Conservation (phyloP, 129 eudicot species). For the Escallonia rubra region DNA sequence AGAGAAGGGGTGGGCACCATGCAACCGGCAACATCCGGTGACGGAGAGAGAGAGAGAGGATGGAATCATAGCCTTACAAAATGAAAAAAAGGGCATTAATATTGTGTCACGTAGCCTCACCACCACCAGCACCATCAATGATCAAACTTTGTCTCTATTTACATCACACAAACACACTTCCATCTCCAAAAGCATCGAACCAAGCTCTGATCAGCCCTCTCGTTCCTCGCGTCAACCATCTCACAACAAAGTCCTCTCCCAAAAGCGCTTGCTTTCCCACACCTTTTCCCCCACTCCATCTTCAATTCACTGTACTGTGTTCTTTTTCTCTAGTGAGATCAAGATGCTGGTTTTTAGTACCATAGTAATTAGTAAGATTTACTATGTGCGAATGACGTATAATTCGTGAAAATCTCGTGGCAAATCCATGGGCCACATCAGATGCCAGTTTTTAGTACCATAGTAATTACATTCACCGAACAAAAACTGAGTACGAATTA, state of each 20-base stretch:
- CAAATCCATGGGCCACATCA: too few species aligned
- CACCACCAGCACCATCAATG: background rate
- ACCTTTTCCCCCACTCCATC: background rate
- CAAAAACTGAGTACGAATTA: too few species aligned
- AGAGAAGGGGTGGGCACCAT: too few species aligned
- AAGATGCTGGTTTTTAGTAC: too few species aligned
- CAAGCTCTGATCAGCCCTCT: background rate
- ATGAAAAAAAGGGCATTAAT: too few species aligned
- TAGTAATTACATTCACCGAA: too few species aligned
- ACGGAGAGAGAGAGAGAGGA: too few species aligned
- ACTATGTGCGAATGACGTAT: too few species aligned
- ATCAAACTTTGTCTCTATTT: background rate
- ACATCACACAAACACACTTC: background rate
- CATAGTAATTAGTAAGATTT: too few species aligned
- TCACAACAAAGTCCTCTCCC: conserved; percentile 11
- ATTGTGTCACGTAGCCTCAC: conserved; percentile 4
- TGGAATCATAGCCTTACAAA: background rate
- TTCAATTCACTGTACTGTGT: background rate
- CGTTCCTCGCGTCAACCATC: conserved; percentile 4
- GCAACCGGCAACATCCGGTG: too few species aligned
- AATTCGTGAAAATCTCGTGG: too few species aligned
- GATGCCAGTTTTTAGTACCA: too few species aligned
- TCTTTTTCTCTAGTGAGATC: background rate
- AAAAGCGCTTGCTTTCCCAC: conserved; percentile 4
- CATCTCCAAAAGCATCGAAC: background rate